Conservation (phyloP, 345 rosid genomes). For the Trapa incisa region DNA sequence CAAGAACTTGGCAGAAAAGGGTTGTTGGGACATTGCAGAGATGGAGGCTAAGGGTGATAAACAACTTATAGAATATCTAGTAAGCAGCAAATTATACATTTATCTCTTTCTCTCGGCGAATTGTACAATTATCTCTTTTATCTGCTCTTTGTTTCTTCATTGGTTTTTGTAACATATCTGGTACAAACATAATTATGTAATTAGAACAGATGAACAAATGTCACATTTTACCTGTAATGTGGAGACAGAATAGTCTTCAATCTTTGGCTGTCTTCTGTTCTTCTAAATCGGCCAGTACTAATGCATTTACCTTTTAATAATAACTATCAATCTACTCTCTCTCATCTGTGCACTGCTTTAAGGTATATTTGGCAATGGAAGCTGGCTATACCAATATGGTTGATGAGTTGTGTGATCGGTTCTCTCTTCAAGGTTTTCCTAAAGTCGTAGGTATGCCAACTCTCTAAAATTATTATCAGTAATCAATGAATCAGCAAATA, state of each 20-base stretch:
- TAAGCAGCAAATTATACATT: slow-evolving; percentile 10
- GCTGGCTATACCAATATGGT: slow-evolving; percentile 92
- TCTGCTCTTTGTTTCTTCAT: background rate
- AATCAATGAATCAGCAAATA: slow-evolving; percentile 1
- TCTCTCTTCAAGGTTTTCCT: slow-evolving; percentile 66
- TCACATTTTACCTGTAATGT: background rate
- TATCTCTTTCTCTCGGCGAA: background rate
- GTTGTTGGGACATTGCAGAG: slow-evolving; percentile 93
- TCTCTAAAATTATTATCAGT: background rate
- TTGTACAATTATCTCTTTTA: background rate
- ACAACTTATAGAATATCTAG: slow-evolving; percentile 69
- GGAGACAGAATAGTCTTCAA: background rate
- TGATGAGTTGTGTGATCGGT: slow-evolving; percentile 66
- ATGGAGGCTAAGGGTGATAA: slow-evolving; percentile 51
- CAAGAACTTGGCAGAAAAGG: slow-evolving; percentile 77
- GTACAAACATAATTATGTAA: background rate
- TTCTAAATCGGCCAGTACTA: too few species aligned
- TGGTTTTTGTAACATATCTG: background rate
- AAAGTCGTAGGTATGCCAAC: slow-evolving; percentile 35
- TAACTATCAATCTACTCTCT: background rate
- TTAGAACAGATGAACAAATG: too few species aligned
- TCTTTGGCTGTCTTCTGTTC: background rate
- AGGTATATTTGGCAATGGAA: slow-evolving; percentile 98
- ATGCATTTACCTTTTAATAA: too few species aligned
- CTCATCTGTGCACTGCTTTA: background rate